phyloP scores from a whole-genome alignment of 768 basidiomycete genomes.

The Termitomyces sp. region DNA sequence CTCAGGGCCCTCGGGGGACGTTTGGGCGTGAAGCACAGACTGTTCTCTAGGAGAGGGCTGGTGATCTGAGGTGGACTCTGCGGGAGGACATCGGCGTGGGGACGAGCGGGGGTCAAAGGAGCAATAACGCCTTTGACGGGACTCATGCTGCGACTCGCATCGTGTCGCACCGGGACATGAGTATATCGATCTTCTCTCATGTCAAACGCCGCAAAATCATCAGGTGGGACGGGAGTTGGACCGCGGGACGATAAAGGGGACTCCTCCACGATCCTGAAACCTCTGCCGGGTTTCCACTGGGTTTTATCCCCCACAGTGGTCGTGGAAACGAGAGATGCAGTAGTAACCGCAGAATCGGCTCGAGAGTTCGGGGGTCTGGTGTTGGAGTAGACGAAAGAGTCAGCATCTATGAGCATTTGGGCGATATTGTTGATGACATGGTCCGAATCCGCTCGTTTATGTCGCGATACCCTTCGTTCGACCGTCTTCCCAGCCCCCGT shows the following conservation, averaged over 20 bases:
- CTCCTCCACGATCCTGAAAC: conserved; percentile 39
- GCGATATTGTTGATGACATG: conserved; percentile 13
- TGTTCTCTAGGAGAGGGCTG: conserved; percentile 50
- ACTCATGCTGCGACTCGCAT: conserved; percentile 20
- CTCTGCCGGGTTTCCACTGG: conserved; percentile 26
- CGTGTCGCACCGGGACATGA: conserved; percentile 26
- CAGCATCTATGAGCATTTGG: neutral
- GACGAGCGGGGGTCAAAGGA: neutral
- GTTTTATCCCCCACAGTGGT: conserved; percentile 16
- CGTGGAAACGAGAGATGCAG: conserved; percentile 13
- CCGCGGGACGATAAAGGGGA: conserved; percentile 17
- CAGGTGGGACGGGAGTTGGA: conserved; percentile 7
- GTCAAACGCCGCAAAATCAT: conserved; percentile 11
- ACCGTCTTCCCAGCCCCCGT: neutral
- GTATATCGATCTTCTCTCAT: conserved; percentile 40
- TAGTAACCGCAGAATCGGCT: conserved; percentile 9
- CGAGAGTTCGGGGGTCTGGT: conserved; percentile 5
- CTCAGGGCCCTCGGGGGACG: neutral
- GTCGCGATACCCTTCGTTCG: conserved; percentile 13
- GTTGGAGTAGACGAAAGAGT: neutral
- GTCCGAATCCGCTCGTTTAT: conserved; percentile 23
- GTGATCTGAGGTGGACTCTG: conserved; percentile 52
- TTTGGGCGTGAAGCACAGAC: conserved; percentile 48
- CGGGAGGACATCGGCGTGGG: conserved; percentile 29
- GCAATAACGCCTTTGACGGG: neutral